Base-by-base conservation (phyloP, 208 protist genomes). In the Leishmania aethiopica region DNA sequence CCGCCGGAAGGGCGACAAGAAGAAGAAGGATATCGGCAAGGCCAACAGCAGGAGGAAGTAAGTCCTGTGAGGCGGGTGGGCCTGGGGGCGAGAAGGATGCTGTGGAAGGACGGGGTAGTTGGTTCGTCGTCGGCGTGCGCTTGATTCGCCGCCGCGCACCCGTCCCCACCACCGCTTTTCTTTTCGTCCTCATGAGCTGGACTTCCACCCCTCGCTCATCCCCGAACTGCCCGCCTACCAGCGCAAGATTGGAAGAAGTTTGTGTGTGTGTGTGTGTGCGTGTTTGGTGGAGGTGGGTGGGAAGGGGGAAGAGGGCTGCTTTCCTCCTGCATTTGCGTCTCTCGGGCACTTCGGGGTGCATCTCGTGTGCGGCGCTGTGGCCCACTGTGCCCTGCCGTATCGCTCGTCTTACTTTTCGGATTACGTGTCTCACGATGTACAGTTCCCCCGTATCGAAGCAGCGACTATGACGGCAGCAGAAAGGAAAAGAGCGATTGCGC, bases 1-100 rank as follows among this genome's bases (percentile, higher is more conserved):
- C 35, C 92, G 93, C 42, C 91, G 91, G 32, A 89, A 90, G 64
- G 79, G 81, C 40, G 94, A 97, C 73, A 96, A 94, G 80, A 94
- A 93, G 70, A 94, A 93, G 84, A 91, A 86, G 45, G 82, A 86
- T 3, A n/a, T 45, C 6, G 72, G 73, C 0, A 86, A 82, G 73
- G 42, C 72, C 1, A 77, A 45, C 78, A 45, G 11, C 11, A 86
- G 76, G 45, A 79, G 75, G 42, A 86, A 79, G 45, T 82, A 42
- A 47, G 22, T 15, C 55, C 10, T 19, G 51, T 40, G 72, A 45
- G 37, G 37, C n/a, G 51, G 51, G 13, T 22, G 47, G 10, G 73
- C 13, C 17, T 15, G 13, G n/a, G 51, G 25, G 73, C 15, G 51
- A 25, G 71, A n/a, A 15, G 49, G 13, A 47, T 22, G 47, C 3